A percentile compares a stretch with the other conserved stretches of the same genome.
phyloP scores from a whole-genome alignment of 345 rosid species.

The Brassica incana region DNA sequence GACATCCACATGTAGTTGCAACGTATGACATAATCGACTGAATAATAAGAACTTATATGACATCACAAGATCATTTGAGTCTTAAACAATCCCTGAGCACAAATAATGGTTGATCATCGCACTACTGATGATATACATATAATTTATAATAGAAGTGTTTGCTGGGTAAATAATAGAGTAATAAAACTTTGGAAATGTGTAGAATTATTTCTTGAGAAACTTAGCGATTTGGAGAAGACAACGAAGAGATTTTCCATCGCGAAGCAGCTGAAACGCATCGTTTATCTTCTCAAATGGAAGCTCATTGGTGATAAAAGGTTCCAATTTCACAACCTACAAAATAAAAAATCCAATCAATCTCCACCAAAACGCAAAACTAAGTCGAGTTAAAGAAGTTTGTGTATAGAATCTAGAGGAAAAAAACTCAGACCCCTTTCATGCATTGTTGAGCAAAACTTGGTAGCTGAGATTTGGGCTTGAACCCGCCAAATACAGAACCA shows the following conservation, averaged over 20 bases:
- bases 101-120: conserved; percentile 5
- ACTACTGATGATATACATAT: neutral
- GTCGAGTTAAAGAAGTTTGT: neutral
- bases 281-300: conserved; percentile 36
- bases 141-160: neutral
- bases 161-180: neutral
- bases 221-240: conserved; percentile 35
- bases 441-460: conserved; percentile 34
- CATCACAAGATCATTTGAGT: neutral
- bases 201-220: conserved; percentile 32
- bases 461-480: conserved; percentile 35
- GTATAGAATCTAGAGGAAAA: neutral
- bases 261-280: conserved; percentile 41
- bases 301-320: conserved; percentile 37
- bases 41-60: neutral
- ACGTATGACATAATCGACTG: neutral
- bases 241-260: conserved; percentile 40
- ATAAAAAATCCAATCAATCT: neutral
- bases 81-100: neutral
- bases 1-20: neutral
- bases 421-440: conserved; percentile 31
- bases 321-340: conserved; percentile 35
- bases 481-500: conserved; percentile 35
- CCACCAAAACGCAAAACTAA: neutral
- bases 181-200: neutral